Evolutionary conservation across 441 rosid genomes (phyloP).

Genomic region (Francoa sonchifolia): DNA sequence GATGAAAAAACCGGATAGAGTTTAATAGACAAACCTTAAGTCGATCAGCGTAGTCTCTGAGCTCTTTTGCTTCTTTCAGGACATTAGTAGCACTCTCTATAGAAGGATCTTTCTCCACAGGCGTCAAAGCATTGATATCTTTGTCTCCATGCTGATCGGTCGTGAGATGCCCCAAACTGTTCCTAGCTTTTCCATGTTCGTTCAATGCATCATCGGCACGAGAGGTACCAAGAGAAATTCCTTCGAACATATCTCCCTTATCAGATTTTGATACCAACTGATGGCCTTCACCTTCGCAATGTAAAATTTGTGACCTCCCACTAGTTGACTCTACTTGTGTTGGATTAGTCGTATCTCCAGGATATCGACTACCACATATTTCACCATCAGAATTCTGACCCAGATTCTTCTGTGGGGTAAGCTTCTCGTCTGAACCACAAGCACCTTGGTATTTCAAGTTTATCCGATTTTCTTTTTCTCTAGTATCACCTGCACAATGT

Average conservation of each 20-base stretch:
- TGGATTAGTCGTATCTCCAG: slow-evolving; percentile 4
- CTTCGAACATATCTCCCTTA: slow-evolving; percentile 12
- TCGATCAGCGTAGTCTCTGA: slow-evolving; percentile 39
- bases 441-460: slow-evolving; percentile 9
- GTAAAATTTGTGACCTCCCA: slow-evolving; percentile 7
- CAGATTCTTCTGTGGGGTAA: slow-evolving; percentile 12
- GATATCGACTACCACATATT: neutral
- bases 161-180: slow-evolving; percentile 9
- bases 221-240: slow-evolving; percentile 16
- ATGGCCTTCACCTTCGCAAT: slow-evolving; percentile 10
- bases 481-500: slow-evolving; percentile 11
- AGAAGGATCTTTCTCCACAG: slow-evolving; percentile 22
- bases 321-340: slow-evolving; percentile 13
- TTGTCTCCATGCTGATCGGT: slow-evolving; percentile 16
- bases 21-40: slow-evolving; percentile 36
- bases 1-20: slow-evolving; percentile 5
- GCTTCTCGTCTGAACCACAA: slow-evolving; percentile 8
- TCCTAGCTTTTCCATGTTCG: slow-evolving; percentile 15
- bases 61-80: slow-evolving; percentile 46
- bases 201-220: slow-evolving; percentile 16
- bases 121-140: slow-evolving; percentile 20
- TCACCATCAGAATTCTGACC: slow-evolving; percentile 14
- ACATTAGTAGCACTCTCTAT: slow-evolving; percentile 24
- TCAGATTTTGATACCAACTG: slow-evolving; percentile 10
- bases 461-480: slow-evolving; percentile 7